These are phyloP conservation scores for Ceratocystis cubensis DNA, from an alignment of 2,329 filamentous ascomycete genomes.

Conservation along the genomic window DNA sequence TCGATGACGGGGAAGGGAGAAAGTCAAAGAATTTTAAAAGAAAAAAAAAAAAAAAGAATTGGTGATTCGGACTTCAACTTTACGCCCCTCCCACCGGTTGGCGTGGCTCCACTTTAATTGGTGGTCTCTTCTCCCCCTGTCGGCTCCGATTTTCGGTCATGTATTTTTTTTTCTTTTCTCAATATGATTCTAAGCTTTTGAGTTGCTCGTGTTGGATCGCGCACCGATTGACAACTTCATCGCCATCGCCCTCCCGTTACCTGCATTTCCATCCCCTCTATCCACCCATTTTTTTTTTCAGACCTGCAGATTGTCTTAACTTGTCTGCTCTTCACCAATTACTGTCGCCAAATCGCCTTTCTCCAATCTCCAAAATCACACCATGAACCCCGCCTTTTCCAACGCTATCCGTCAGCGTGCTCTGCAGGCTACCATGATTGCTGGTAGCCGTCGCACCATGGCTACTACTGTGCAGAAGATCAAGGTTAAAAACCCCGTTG, in stretches of 20 bases:
- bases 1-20: too few relatives aligned
- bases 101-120: not conserved
- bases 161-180: conserved; percentile 9
- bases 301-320: not conserved
- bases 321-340: not conserved
- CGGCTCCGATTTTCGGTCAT: conserved; percentile 21
- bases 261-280: not conserved
- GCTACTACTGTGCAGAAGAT: conserved; percentile 60
- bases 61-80: not conserved
- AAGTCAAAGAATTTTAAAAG: too few relatives aligned
- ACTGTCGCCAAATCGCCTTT: not conserved
- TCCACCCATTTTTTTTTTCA: not conserved
- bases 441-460: conserved; percentile 36
- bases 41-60: too few relatives aligned
- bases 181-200: not conserved
- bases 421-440: conserved; percentile 21
- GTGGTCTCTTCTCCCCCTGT: not conserved
- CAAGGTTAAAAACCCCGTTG: conserved; percentile 98
- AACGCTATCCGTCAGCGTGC: conserved; percentile 21
- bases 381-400: conserved; percentile 19
- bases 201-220: not conserved
- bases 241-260: not conserved
- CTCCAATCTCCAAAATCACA: conserved; percentile 10
- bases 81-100: not conserved
- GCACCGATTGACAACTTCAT: not conserved